Evolutionary conservation across 176 grass and related monocot species (phyloP), one percentile per base, ranked within the genome.

Genomic region (Pharus latifolius): DNA sequence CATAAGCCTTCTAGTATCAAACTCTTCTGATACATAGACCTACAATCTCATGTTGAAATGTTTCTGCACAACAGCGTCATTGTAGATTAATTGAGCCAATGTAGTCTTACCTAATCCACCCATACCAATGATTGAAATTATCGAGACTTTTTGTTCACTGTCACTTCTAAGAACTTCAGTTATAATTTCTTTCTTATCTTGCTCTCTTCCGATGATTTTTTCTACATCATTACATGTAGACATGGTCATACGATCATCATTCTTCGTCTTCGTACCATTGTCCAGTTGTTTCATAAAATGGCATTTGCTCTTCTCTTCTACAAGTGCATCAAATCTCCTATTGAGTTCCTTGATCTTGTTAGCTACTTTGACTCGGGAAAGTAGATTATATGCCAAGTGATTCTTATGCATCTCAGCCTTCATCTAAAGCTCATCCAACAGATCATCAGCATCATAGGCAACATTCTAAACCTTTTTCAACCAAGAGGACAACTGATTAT

Each of bases 91-190:
- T 19, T 71, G 65, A 2, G 77, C 63, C 10, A 77, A 27, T 1
- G 77, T 86, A 33, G 78, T 86, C 25, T 86, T 81, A 0, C 83
- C 64, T 0, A 67, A 20, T 5, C 83, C 83, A 2, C 67, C 77
- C 45, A 80, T 4, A 2, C 76, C 77, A 17, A 81, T 18, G 0
- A 86, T 7, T 15, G 54, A 63, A 17, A 81, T 3, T 41, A 19
- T 26, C 14, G 1, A 1, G 0, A 13, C 26, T 24, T 14, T 10
- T 0, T 53, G 10, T 15, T 6, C 6, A 3, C 2, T 19, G 5
- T 42, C 18, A 24, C 1, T 0, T 72, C 30, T 42, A 60, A 10
- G 19, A 79, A 19, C 9, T 14, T 13, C n/a, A 33, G 30, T 71
- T 47, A 84, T 7, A 27, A 79, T 63, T 1, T 2, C 4, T 0